Base-by-base conservation (phyloP, 2,329 filamentous ascomycete species). In the Rhynchosporium agropyri region DNA sequence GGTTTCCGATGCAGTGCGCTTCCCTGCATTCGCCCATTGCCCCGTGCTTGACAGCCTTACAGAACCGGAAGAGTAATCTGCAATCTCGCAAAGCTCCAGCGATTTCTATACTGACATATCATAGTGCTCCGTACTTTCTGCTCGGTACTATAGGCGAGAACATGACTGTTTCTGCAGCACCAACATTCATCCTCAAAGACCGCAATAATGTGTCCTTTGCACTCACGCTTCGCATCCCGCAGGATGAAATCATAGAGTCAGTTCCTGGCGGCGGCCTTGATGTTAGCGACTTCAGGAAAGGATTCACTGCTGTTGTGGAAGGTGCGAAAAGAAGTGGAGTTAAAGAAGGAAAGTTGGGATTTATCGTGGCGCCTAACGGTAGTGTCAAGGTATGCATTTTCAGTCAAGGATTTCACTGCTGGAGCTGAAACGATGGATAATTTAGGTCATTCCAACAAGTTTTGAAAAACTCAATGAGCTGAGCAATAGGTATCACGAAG, bases 181-280 rank as follows among this genome's bases (percentile, higher is more conserved):
- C 72, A 20, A 73, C 72, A 20, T 73, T 71, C 57, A 72, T 73
- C 12, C 67, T 67, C 58, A 66, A 63, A 56, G 72, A 73, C 58
- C 59, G 60, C 1, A 28, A 60, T 1, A 58, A 60, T 10, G 48
- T 46, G 1, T 61, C 66, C 1, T 73, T 72, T 56, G 71, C 72
- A 2, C 42, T 71, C 12, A 71, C 67, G 3, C 53, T 73, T 2
- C 59, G 62, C 36, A 42, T 68, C 3, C 61, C 61, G 1, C 20
- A 26, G 4, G 53, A 58, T 4, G 46, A 58, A 46, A 56, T 62
- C 1, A 56, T 50, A 28, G 48, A 60, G 15, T 43, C 51, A 10
- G 10, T 67, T 29, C 55, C 63, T 48, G 63, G 65, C n/a, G 67
- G 63, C 13, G 65, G 63, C 3, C 66, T 69, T 55, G 68, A 71